Evolutionary conservation across 164 flowering plant species (phyloP).

Genomic region (Umbellularia californica): DNA sequence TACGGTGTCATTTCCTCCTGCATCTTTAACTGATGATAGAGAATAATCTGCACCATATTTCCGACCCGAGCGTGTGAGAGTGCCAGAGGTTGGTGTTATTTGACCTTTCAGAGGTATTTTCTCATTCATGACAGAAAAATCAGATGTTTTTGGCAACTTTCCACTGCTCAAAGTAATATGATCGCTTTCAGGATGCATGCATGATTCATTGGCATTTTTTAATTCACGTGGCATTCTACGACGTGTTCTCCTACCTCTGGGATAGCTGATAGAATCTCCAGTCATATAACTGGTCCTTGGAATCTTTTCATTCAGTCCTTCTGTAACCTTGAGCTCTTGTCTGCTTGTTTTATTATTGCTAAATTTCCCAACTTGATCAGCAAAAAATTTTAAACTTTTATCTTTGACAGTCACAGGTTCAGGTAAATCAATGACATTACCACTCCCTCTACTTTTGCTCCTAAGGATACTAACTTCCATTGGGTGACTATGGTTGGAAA

Average conservation of each 20-base stretch:
- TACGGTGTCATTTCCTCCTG: slow-evolving; percentile 14
- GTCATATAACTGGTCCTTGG: slow-evolving; percentile 1
- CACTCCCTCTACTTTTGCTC: background rate
- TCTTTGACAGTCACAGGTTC: slow-evolving; percentile 7
- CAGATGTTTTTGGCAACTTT: background rate
- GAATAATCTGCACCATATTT: slow-evolving; percentile 12
- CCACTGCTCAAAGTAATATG: background rate
- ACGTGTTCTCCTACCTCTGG: slow-evolving; percentile 36
- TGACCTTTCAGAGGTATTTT: slow-evolving; percentile 3
- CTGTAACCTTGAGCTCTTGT: slow-evolving; percentile 13
- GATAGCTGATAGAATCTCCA: slow-evolving; percentile 18
- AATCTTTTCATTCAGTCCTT: slow-evolving; percentile 4
- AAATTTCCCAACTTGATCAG: slow-evolving; percentile 10
- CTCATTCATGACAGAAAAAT: slow-evolving; percentile 12
- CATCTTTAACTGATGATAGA: slow-evolving; percentile 13
- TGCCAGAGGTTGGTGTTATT: slow-evolving; percentile 1
- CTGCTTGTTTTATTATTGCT: slow-evolving; percentile 10
- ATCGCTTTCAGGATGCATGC: slow-evolving; percentile 1
- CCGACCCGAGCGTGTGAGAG: slow-evolving; percentile 7
- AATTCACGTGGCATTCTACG: slow-evolving; percentile 14
- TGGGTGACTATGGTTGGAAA: background rate
- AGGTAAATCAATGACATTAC: slow-evolving; percentile 4
- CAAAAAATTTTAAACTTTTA: slow-evolving; percentile 4
- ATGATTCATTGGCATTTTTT: slow-evolving; percentile 1
- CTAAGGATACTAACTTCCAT: background rate